phyloP scores from a whole-genome alignment of 768 basidiomycete genomes.

The Rhizopogon vulgaris region DNA sequence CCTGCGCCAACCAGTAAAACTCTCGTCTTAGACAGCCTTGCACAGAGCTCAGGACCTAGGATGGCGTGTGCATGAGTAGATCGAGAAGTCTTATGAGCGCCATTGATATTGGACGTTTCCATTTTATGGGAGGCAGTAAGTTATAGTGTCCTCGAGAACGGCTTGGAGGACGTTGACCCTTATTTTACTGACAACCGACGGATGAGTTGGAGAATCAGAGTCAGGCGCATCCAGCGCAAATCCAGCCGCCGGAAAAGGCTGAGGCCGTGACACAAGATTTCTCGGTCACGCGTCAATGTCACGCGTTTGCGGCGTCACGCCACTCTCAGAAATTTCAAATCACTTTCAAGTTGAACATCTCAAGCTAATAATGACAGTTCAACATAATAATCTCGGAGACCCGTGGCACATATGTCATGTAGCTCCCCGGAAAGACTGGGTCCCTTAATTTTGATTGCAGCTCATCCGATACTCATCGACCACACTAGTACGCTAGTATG shows the following conservation, averaged over 20 bases:
- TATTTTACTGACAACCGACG: neutral
- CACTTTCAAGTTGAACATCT: too few species aligned
- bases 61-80: constrained; percentile 68
- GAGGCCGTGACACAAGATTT: constrained; percentile 2
- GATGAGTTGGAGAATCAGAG: neutral
- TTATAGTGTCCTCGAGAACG: neutral
- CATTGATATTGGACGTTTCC: constrained; percentile 6
- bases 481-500: too few species aligned
- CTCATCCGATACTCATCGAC: too few species aligned
- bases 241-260: neutral
- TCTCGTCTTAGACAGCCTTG: constrained; percentile 52
- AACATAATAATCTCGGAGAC: too few species aligned
- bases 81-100: constrained; percentile 25
- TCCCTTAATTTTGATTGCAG: too few species aligned
- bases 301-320: constrained; percentile 13
- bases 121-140: neutral
- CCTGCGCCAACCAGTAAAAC: constrained; percentile 93
- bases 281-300: constrained; percentile 21
- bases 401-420: too few species aligned
- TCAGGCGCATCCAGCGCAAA: neutral
- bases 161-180: neutral
- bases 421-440: too few species aligned
- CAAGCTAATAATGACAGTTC: too few species aligned
- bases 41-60: constrained; percentile 67
- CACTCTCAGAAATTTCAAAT: neutral